Evolutionary conservation across 495 filamentous ascomycete species (phyloP), one percentile per base, ranked within the genome.

Genomic region (Penicillium canariense): DNA sequence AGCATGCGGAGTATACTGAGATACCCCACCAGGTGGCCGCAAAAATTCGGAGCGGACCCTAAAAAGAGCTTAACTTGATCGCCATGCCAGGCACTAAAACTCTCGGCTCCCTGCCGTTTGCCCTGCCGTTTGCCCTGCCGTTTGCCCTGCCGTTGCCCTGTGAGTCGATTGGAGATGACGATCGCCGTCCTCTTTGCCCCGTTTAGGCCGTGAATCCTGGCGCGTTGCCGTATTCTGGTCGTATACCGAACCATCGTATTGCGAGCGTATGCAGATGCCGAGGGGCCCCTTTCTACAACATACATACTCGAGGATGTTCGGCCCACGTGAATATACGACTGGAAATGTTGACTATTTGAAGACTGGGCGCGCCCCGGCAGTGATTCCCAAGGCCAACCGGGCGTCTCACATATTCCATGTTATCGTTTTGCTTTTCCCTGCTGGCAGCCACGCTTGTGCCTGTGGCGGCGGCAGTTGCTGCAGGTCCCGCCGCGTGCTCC

Each of bases 401-500:
- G 12, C 10, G 43, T 18, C 4, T 39, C 23, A 5, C 38, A 23
- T n/a, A 39, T n/a, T 32, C n/a, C 32, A 62, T 62, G 59, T 17
- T 56, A 45, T 12, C 32, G 1, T 43, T 55, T 5, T 18, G 30
- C 11, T 12, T 62, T 12, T 23, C 56, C 26, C 23, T 62, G 15
- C 30, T 61, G 39, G 47, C 43, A 36, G 52, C 44, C 22, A 18
- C 59, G 22, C 12, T 52, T 18, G 17, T 23, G 9, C 49, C 53
- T 47, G 48, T 45, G 23, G 44, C 51, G 20, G 53, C 56, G 12
- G 39, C 48, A 10, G 25, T 22, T 20, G 42, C 48, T 2, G 48
- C 56, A 30, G 63, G 58, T 30, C 45, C 57, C 36, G 12, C 58
- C 5, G 63, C 63, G 15, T 67, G 63, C 25, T 42, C 63, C 32